Evolutionary conservation across 179 eudicot genomes (phyloP).

Genomic region (Beta macrorhiza): DNA sequence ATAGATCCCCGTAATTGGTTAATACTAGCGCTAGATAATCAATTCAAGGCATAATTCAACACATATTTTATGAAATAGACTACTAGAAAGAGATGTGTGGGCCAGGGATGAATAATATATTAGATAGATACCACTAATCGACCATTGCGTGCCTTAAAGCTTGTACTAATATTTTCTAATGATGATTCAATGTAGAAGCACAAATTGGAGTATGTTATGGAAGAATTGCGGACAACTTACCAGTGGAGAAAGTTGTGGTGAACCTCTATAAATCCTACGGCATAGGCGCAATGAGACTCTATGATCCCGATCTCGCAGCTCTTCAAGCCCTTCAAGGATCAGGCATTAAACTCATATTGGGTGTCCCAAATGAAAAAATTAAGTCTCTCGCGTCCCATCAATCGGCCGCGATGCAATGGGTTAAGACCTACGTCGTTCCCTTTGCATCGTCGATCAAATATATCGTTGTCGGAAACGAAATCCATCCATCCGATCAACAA

Average conservation of each 20-base stretch:
- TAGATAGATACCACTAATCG: background rate
- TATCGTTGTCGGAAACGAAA: constrained; percentile 59
- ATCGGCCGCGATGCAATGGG: constrained; percentile 45
- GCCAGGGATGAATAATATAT: no score
- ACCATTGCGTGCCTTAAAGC: background rate
- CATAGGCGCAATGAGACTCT: constrained; percentile 46
- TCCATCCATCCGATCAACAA: constrained; percentile 23
- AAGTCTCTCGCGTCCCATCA: constrained; percentile 27
- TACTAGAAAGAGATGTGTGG: no score
- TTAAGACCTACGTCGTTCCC: constrained; percentile 34
- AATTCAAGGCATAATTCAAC: no score
- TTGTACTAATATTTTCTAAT: background rate
- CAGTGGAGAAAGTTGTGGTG: constrained; percentile 36
- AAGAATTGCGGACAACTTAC: constrained; percentile 37
- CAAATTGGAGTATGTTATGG: constrained; percentile 25
- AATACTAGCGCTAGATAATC: no score
- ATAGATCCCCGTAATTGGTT: no score
- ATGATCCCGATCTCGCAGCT: constrained; percentile 33
- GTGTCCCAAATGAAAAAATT: constrained; percentile 29
- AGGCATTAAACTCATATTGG: constrained; percentile 31
- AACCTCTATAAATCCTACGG: constrained; percentile 40
- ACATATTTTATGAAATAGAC: no score
- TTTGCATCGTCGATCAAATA: constrained; percentile 39
- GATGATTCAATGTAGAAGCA: constrained; percentile 11
- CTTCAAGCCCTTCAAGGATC: constrained; percentile 52